Evolutionary conservation across 306 rosid genomes (phyloP), one percentile per base, ranked within the genome.

Genomic region (Citrullus mucosospermus): DNA sequence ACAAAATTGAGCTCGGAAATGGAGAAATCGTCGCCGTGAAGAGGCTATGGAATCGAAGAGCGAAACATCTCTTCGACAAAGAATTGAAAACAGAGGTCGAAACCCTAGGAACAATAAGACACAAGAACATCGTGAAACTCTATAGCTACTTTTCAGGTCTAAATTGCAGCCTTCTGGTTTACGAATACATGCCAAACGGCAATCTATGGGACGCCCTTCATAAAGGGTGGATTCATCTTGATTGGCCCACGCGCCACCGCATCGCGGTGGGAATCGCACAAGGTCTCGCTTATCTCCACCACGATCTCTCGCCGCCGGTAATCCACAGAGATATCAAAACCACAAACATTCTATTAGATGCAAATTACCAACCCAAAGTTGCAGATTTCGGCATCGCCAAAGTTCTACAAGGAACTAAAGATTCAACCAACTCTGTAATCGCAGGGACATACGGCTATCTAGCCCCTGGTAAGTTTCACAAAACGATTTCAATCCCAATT

Each of bases 351-450:
- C 87, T 92, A 34, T 84, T 96, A 53, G 99, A 92, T 79, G 90
- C 77, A 39, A 88, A 90, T 84, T 82, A 90, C 86, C 87, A 88
- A 14, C 97, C 99, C 46, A 96, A 90, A 79, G 97, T 96, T 61
- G 97, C 99, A 68, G 99, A 96, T 80, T 96, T 96, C 82, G 99
- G 99, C 44, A 90, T 96, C 28, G 98, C 99, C 75, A 96, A 96
- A 89, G 96, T 96, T 80, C 90, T 96, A 62, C 99, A 96, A 78
- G 96, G 93, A 28, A 90, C 88, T 5, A 90, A 89, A 80, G 98
- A 92, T 78, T 96, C 93, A 75, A 96, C 97, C 20, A 90, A 96
- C 74, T 88, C 97, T 43, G 90, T 91, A 78, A 84, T 91, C 79
- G 99, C 98, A 0, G 99, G 99, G 39, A 90, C 97, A 11, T 91